Percentiles rank a stretch among this genome's conserved stretches.
phyloP scores from a whole-genome alignment of 805 yeast genomes.

The Debaryomyces tyrocola region DNA sequence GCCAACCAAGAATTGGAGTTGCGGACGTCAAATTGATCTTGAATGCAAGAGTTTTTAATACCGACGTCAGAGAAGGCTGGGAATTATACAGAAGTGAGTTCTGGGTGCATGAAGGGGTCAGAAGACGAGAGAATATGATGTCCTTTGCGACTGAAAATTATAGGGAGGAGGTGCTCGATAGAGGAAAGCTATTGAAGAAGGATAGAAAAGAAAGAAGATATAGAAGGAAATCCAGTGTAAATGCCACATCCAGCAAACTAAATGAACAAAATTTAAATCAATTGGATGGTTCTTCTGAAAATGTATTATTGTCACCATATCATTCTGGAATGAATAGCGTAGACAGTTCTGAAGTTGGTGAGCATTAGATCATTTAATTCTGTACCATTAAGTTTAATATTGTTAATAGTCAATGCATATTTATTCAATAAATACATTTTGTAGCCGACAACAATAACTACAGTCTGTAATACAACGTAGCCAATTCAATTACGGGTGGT shows the following conservation, averaged over 20 bases:
- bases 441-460: too few relatives aligned
- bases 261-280: slow-evolving; percentile 14
- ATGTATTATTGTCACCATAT: slow-evolving; percentile 1
- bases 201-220: slow-evolving; percentile 43
- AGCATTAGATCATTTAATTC: not conserved
- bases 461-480: too few relatives aligned
- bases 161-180: slow-evolving; percentile 15
- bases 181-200: slow-evolving; percentile 28
- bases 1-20: slow-evolving; percentile 65
- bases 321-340: slow-evolving; percentile 6
- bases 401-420: not conserved
- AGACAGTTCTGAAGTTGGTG: not conserved
- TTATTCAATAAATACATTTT: not conserved
- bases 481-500: too few relatives aligned
- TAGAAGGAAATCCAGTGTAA: slow-evolving; percentile 25
- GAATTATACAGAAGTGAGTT: slow-evolving; percentile 90
- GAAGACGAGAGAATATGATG: slow-evolving; percentile 46
- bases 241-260: slow-evolving; percentile 11
- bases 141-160: slow-evolving; percentile 22
- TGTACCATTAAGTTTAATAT: too few relatives aligned
- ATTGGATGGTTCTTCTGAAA: slow-evolving; percentile 5
- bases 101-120: slow-evolving; percentile 81
- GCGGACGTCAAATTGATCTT: slow-evolving; percentile 78
- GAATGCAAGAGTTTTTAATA: slow-evolving; percentile 76
- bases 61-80: slow-evolving; percentile 91